These are phyloP conservation scores for Digitaria exilis DNA, from an alignment of 202 grass and related monocot genomes.

Conservation along the genomic window DNA sequence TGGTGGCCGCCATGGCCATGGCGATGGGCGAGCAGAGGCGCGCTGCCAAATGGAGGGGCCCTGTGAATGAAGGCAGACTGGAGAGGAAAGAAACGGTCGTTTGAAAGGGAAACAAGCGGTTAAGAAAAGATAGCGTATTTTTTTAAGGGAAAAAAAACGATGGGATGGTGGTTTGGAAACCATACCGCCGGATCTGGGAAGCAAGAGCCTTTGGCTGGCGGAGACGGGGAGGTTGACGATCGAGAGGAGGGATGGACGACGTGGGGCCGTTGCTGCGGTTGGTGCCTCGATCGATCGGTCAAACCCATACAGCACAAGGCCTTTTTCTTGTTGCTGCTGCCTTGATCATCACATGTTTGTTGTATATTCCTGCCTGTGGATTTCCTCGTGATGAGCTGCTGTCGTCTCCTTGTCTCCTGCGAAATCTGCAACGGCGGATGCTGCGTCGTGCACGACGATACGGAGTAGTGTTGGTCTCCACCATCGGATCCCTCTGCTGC, in stretches of 20 bases:
- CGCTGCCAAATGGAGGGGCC: background rate
- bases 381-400: too few species aligned
- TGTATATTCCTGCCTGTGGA: too few species aligned
- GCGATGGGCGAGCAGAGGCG: background rate
- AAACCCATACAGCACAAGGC: background rate
- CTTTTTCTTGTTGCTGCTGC: too few species aligned
- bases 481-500: background rate
- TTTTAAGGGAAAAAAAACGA: too few species aligned
- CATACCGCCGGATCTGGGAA: conserved; percentile 1
- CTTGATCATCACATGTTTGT: too few species aligned
- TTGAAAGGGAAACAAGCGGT: background rate
- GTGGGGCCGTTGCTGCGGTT: background rate
- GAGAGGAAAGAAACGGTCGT: background rate
- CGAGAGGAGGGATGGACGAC: background rate
- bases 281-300: background rate
- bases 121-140: background rate
- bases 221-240: background rate
- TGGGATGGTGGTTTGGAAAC: conserved; percentile 4
- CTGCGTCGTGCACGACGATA: background rate
- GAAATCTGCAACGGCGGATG: too few species aligned
- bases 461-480: background rate
- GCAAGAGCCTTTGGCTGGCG: background rate
- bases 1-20: background rate
- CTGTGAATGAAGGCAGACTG: background rate
- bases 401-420: too few species aligned